These are phyloP conservation scores for Mycena capillaripes DNA, from an alignment of 768 basidiomycete species.

Conservation along the genomic window DNA sequence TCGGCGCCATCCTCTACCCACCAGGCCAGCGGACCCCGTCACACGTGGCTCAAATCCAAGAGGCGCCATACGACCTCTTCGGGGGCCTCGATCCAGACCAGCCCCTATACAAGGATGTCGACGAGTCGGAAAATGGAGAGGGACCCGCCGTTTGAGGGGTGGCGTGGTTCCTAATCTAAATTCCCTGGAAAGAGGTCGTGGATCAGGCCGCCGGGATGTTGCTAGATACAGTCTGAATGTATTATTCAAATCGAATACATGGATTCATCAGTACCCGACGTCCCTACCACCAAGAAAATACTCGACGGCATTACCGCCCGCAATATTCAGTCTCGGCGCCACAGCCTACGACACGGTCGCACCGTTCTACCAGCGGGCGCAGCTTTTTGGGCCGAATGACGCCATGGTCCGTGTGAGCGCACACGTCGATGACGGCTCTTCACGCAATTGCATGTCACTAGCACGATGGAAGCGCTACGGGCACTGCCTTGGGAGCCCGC, in stretches of 20 bases:
- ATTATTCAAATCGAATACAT: slow-evolving; percentile 27
- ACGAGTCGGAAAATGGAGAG: slow-evolving; percentile 15
- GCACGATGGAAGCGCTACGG: slow-evolving; percentile 15
- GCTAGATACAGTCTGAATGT: slow-evolving; percentile 19
- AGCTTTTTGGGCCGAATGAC: slow-evolving; percentile 6
- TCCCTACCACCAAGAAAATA: neutral
- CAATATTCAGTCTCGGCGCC: neutral
- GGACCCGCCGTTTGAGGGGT: neutral
- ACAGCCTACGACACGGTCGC: neutral
- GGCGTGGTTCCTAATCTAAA: slow-evolving; percentile 20
- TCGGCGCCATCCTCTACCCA: too few relatives aligned
- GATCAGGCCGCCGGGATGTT: slow-evolving; percentile 22
- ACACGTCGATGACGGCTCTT: slow-evolving; percentile 16
- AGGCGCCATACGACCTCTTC: too few relatives aligned
- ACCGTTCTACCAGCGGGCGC: slow-evolving; percentile 23
- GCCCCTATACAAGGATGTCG: too few relatives aligned
- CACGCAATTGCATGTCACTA: slow-evolving; percentile 18
- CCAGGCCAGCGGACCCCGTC: too few relatives aligned
- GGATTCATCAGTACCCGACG: slow-evolving; percentile 17
- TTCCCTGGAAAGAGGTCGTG: slow-evolving; percentile 18
- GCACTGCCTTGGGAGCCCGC: slow-evolving; percentile 8
- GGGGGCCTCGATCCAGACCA: too few relatives aligned
- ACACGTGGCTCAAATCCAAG: too few relatives aligned
- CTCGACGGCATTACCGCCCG: too few relatives aligned
- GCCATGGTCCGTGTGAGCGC: neutral